These are phyloP conservation scores for Westerdykella aurantiaca DNA, from an alignment of 2,329 filamentous ascomycete genomes.

Conservation along the genomic window DNA sequence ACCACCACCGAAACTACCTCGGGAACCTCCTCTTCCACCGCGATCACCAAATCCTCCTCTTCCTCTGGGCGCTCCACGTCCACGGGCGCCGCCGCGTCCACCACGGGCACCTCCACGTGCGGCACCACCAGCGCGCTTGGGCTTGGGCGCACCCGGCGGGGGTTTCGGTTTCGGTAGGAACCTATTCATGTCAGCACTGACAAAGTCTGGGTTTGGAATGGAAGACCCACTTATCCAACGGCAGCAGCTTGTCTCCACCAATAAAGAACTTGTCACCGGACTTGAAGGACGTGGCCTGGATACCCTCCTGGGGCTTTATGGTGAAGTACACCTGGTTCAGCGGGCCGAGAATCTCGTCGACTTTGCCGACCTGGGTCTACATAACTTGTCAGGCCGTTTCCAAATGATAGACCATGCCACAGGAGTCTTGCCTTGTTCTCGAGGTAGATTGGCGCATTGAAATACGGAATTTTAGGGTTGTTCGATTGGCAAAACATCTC, in stretches of 20 bases:
- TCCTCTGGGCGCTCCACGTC: constrained; percentile 28
- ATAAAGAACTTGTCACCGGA: constrained; percentile 97
- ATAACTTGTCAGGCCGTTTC: neutral
- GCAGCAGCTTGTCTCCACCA: constrained; percentile 86
- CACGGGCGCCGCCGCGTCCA: constrained; percentile 32
- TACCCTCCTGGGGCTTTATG: constrained; percentile 93
- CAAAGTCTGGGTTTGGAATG: neutral
- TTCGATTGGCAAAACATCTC: constrained; percentile 96
- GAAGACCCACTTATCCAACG: constrained; percentile 67
- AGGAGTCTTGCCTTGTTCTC: constrained; percentile 75
- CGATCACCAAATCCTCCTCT: constrained; percentile 41
- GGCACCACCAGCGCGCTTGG: constrained; percentile 63
- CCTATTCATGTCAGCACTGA: constrained; percentile 35
- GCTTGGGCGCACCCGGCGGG: constrained; percentile 60
- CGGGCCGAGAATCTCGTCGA: constrained; percentile 95
- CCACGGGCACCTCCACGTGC: constrained; percentile 50
- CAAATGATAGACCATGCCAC: constrained; percentile 4
- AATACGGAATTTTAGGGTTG: constrained; percentile 95
- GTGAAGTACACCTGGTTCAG: constrained; percentile 99
- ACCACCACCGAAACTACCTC: constrained; percentile 28
- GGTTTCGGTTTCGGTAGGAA: constrained; percentile 94
- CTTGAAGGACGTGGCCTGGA: constrained; percentile 92
- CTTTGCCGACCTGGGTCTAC: constrained; percentile 82
- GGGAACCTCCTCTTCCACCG: constrained; percentile 46
- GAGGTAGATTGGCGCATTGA: constrained; percentile 97